These are phyloP conservation scores for Westerdykella sp. DNA, from an alignment of 2,329 filamentous ascomycete genomes.

Conservation along the genomic window DNA sequence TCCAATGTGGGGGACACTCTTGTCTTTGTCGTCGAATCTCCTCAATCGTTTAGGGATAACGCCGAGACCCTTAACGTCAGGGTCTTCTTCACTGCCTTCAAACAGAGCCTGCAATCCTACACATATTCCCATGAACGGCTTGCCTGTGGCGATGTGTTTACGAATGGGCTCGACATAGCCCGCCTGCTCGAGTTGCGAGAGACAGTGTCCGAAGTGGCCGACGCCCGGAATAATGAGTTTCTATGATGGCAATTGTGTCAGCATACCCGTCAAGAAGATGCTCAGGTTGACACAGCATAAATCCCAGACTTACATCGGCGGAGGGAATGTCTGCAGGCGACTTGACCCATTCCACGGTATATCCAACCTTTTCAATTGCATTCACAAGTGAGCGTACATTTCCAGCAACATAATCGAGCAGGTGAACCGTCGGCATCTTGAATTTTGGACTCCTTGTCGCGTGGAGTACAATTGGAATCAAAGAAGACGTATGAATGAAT, in stretches of 20 bases:
- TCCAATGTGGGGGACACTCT: constrained; percentile 97
- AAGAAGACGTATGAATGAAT: too few relatives aligned
- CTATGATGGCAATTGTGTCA: constrained; percentile 44
- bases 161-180: constrained; percentile 79
- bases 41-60: constrained; percentile 65
- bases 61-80: constrained; percentile 65
- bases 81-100: constrained; percentile 73
- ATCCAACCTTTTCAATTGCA: constrained; percentile 93
- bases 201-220: constrained; percentile 94
- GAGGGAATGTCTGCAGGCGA: constrained; percentile 75
- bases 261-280: constrained; percentile 25
- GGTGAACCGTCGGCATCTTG: constrained; percentile 69
- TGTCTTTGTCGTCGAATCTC: constrained; percentile 69
- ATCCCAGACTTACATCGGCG: constrained; percentile 60
- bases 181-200: constrained; percentile 73
- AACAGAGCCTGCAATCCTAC: constrained; percentile 91
- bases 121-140: constrained; percentile 97
- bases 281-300: constrained; percentile 3
- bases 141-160: constrained; percentile 79
- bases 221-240: constrained; percentile 94
- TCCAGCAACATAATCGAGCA: constrained; percentile 88
- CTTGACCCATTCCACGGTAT: constrained; percentile 85
- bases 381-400: constrained; percentile 96
- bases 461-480: not conserved
- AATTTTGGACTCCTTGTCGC: not conserved